Percentiles rank a stretch among this genome's conserved stretches.
Conservation (phyloP, 805 yeast species). For the Kuraishia cidri region DNA sequence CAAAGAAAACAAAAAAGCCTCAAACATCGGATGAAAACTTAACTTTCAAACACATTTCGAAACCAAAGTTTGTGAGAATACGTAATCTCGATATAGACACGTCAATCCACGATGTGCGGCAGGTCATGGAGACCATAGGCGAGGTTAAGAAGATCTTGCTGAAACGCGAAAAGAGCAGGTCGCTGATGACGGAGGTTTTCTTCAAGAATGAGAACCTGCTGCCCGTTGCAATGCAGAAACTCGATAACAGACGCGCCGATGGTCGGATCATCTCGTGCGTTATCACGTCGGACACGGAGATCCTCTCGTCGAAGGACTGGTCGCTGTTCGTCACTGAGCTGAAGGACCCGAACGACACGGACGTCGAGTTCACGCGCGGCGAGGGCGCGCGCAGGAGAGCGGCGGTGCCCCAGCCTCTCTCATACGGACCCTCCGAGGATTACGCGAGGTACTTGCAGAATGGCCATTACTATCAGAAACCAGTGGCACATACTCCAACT, state of each 20-base stretch:
- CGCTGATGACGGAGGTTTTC: slow-evolving; percentile 26
- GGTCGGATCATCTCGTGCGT: slow-evolving; percentile 19
- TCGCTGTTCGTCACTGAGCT: too few relatives aligned
- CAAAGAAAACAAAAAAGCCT: too few relatives aligned
- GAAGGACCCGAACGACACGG: not conserved
- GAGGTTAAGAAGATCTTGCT: slow-evolving; percentile 9
- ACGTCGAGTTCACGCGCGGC: too few relatives aligned
- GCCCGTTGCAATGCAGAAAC: slow-evolving; percentile 16
- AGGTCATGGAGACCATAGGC: slow-evolving; percentile 14
- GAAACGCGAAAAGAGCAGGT: slow-evolving; percentile 18
- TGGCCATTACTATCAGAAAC: too few relatives aligned
- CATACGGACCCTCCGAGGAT: too few relatives aligned
- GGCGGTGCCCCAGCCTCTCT: too few relatives aligned
- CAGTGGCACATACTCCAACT: too few relatives aligned
- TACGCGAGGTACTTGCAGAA: too few relatives aligned
- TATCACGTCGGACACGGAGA: not conserved
- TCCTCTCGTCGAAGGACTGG: not conserved
- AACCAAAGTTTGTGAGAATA: slow-evolving; percentile 16
- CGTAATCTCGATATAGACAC: slow-evolving; percentile 21
- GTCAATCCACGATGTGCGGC: slow-evolving; percentile 15
- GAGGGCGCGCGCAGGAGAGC: too few relatives aligned
- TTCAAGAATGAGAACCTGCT: slow-evolving; percentile 19
- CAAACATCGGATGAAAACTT: too few relatives aligned
- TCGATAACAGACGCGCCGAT: slow-evolving; percentile 39
- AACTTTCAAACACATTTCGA: too few relatives aligned